Evolutionary conservation across 2,329 filamentous ascomycete species (phyloP), one percentile per base, ranked within the genome.

Genomic region (Diaporthe caulivora): DNA sequence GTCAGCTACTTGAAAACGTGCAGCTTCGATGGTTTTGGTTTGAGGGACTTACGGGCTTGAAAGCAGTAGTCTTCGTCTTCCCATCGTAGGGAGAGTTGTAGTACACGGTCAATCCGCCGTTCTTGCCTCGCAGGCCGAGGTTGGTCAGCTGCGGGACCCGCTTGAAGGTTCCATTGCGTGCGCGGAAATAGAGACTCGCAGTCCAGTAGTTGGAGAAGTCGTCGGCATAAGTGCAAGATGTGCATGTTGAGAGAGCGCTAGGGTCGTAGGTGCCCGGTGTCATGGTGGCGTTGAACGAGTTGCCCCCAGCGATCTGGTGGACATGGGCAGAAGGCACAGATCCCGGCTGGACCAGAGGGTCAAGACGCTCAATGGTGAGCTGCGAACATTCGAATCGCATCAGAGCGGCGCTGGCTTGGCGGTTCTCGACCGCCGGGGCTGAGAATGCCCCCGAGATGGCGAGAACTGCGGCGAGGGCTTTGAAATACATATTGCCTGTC

Each of bases 41-140:
- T 5, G 3, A 44, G 21, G 21, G 4, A 74, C 78, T 17, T 75
- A 80, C 82, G 17, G 82, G 82, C 77, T 80, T 83, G 77, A 86
- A 86, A 0, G 84, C 84, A 1, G 84, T 86, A 1, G 85, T 83
- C 21, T 80, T 81, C 10, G 60, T 60, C 18, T 64, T 58, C 15
- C 70, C 70, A 47, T 72, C 71, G 17, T 80, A 80, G 1, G 81
- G 80, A 1, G 82, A 81, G 26, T 84, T 84, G 74, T 86, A 86
- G 78, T 86, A 86, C 5, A 86, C 80, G 0, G 83, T 84, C 72
- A 86, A 82, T 24, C 84, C 83, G 3, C 82, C 83, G 1, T 80
- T 78, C 9, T 82, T 80, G 15, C 79, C 77, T 24, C 62, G 62
- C 21, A 65, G n/a, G 44, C 62, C 62, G 42, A 65, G 62, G 44